These are phyloP conservation scores for Fusarium sp. DNA, from an alignment of 2,329 filamentous ascomycete species.

Conservation along the genomic window DNA sequence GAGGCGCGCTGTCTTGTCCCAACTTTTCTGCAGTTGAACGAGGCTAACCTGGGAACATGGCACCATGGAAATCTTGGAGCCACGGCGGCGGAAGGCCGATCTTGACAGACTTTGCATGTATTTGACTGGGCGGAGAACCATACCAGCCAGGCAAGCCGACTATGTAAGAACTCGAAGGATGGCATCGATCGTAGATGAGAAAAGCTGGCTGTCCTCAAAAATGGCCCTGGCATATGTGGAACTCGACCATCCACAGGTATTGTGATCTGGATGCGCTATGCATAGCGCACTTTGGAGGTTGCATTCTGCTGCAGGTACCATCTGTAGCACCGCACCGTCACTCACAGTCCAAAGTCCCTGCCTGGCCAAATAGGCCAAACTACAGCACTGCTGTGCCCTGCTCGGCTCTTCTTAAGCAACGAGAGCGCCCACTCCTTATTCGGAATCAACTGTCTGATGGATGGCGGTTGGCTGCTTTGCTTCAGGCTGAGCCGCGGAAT, in stretches of 20 bases:
- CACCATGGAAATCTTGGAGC: slow-evolving; percentile 28
- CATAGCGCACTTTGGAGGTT: slow-evolving; percentile 28
- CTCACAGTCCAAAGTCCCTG: background rate
- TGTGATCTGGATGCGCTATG: slow-evolving; percentile 13
- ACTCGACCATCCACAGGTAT: slow-evolving; percentile 10
- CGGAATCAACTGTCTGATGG: slow-evolving; percentile 19
- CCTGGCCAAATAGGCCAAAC: slow-evolving; percentile 2
- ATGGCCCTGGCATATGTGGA: slow-evolving; percentile 5
- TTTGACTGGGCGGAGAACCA: background rate
- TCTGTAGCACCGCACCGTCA: slow-evolving; percentile 1
- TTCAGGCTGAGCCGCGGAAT: slow-evolving; percentile 32
- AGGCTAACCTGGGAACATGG: slow-evolving; percentile 6
- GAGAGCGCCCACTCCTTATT: slow-evolving; percentile 22
- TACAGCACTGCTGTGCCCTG: background rate
- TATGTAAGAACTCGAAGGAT: background rate
- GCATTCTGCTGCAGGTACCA: slow-evolving; percentile 44
- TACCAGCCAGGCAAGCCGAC: background rate
- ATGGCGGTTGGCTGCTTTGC: slow-evolving; percentile 26
- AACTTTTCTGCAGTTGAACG: background rate
- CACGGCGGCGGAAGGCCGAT: slow-evolving; percentile 6
- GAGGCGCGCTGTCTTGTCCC: background rate
- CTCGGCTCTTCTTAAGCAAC: background rate
- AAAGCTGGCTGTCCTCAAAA: background rate
- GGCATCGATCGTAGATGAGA: background rate
- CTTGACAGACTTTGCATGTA: background rate